A percentile compares a stretch with the other conserved stretches of the same genome.
Evolutionary conservation across 768 basidiomycete genomes (phyloP).

Genomic region (Mycena vitilis): DNA sequence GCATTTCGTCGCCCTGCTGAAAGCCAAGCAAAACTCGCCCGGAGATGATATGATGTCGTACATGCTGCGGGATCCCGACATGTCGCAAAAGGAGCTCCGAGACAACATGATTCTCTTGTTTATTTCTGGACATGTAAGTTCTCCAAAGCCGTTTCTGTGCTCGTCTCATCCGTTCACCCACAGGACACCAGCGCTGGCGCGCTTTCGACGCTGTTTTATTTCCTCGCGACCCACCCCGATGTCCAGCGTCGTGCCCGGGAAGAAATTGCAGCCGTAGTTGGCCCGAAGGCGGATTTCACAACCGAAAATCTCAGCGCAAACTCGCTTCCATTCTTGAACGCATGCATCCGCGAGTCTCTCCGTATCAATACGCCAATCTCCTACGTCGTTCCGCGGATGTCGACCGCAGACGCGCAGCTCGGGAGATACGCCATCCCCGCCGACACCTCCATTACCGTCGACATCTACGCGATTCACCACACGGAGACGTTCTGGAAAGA

Average conservation of each 20-base stretch:
- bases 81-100: constrained; percentile 48
- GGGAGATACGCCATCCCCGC: constrained; percentile 48
- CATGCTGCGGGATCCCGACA: constrained; percentile 46
- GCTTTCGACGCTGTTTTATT: constrained; percentile 50
- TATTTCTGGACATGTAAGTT: constrained; percentile 52
- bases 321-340: constrained; percentile 44
- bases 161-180: not conserved
- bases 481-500: constrained; percentile 44
- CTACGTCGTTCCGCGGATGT: constrained; percentile 42
- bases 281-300: constrained; percentile 43
- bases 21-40: constrained; percentile 44
- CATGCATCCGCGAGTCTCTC: constrained; percentile 54
- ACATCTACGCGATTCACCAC: constrained; percentile 48
- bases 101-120: constrained; percentile 54
- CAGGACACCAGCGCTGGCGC: constrained; percentile 55
- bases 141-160: not conserved
- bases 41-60: constrained; percentile 51
- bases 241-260: constrained; percentile 49
- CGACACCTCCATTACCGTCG: constrained; percentile 44
- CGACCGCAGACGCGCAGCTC: constrained; percentile 37
- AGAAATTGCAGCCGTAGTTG: constrained; percentile 48
- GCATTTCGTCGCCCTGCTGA: constrained; percentile 42
- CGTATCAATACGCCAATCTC: constrained; percentile 49
- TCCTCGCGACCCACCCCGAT: constrained; percentile 50
- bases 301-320: constrained; percentile 39